Base-by-base conservation (phyloP, 2,329 filamentous ascomycete species). In the Lasiodiplodia sp. region DNA sequence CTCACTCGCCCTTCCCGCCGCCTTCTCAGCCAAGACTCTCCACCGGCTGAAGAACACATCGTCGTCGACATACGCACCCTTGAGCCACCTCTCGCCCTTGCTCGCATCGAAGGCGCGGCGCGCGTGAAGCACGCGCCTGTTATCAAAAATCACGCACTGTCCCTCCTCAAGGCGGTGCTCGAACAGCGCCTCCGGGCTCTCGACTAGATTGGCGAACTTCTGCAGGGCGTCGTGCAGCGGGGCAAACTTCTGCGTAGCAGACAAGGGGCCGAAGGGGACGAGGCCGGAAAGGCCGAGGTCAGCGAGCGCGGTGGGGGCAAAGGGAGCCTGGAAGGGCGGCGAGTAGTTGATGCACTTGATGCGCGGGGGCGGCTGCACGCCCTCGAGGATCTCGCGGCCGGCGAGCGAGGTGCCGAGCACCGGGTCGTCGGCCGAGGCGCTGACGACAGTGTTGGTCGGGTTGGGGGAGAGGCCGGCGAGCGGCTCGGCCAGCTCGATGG, bases 131-230 rank as follows among this genome's bases (percentile, higher is more conserved):
- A 97, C 85, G 21, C 95, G 86, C 69, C 89, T 82, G 76, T 98
- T 98, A 77, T 97, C 91, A 76, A 99, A 98, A n/a, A 99, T 86
- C 14, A 94, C 94, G 76, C 93, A 97, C 75, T 97, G 92, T 3
- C 95, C 96, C 4, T 92, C 89, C 66, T 88, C 83, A 79, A 97
- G 83, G 79, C 91, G 91, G 69, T 91, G 84, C 82, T 95, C 86
- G 75, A 90, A 91, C 66, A 93, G 79, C 69, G 87, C 87, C 4
- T 82, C 76, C 0, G 85, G 80, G 0, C 83, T 76, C 71, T 92
- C 89, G 28, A 96, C 79, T 0, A 87, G 72, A 0, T 77, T 69
- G 60, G 89, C 85, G 73, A 97, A 93, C 2, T 78, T 75, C 76
- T 1, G 87, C 84, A 0, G 86, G 37, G 80, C 62, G 18, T 47